Evolutionary conservation across 129 eudicot species (phyloP), one percentile per base, ranked within the genome.

Genomic region (Escallonia herrerae): DNA sequence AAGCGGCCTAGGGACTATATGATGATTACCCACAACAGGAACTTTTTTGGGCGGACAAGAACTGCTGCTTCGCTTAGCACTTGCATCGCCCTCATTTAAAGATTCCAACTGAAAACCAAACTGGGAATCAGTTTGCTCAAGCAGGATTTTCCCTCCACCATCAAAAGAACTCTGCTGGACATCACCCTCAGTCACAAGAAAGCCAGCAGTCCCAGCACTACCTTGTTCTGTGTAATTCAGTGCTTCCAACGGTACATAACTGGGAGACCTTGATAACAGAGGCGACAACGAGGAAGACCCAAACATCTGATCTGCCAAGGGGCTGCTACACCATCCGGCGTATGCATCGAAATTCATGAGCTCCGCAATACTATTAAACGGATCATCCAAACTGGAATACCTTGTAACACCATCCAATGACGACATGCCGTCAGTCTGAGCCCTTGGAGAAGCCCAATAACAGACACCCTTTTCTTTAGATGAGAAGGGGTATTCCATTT

Each of bases 291-390:
- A 81, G 65, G 65, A 82, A 38, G 94, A 67, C 8, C 84, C 82
- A 5, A 81, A 74, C 84, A 85, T 84, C 70, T 91, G 94, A 63
- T 91, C 96, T 40, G 79, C 76, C 3, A 77, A 76, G 53, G 97
- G 97, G 75, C 95, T 91, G 56, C 60, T 71, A 62, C 90, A 80
- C 97, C 97, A 91, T 52, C 94, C 97, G 76, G 81, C 84, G 75
- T 80, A 84, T 15, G 79, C 48, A 65, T 91, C 96, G 15, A 91
- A 84, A 70, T 76, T 80, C 94, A 91, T 84, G 43, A 82, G 66
- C 63, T 84, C 94, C 0, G 74, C 63, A 58, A 73, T 68, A 46
- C 66, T 72, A 42, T 46, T 67, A 53, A 72, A 75, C 51, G 77
- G 87, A 52, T 86, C 87, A 2, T 84, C 93, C 1, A 56, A 49